phyloP scores from a whole-genome alignment of 257 asterid genomes.

The Nyctanthes arbortristis region DNA sequence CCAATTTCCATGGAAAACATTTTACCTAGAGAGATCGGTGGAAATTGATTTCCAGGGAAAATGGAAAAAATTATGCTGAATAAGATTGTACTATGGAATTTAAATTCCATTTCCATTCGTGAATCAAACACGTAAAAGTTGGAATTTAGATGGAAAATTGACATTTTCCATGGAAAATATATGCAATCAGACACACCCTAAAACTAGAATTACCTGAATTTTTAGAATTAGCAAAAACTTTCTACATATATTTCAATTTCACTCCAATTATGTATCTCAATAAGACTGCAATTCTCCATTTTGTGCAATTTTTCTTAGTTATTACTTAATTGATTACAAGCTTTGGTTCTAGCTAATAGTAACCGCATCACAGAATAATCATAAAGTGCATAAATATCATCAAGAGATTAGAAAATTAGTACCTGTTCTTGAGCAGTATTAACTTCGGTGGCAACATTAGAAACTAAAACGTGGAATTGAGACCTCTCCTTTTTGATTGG shows the following conservation, averaged over 20 bases:
- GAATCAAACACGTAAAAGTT: too few relatives aligned
- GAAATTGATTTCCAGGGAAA: too few relatives aligned
- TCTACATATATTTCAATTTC: not conserved
- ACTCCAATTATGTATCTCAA: not conserved
- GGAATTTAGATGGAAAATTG: too few relatives aligned
- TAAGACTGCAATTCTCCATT: not conserved
- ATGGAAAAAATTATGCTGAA: too few relatives aligned
- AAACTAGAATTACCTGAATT: not conserved
- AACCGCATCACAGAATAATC: not conserved
- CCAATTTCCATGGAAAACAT: too few relatives aligned
- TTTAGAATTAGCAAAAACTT: not conserved
- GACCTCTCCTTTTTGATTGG: constrained; percentile 52
- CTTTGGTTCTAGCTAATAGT: not conserved
- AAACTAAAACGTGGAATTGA: constrained; percentile 53
- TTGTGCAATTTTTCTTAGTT: not conserved
- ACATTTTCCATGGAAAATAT: too few relatives aligned
- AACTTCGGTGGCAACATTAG: constrained; percentile 75
- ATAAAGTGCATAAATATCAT: not conserved
- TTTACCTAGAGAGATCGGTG: too few relatives aligned
- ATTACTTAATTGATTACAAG: too few relatives aligned
- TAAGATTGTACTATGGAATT: too few relatives aligned
- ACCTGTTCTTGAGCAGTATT: constrained; percentile 70
- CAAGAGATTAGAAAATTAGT: constrained; percentile 1
- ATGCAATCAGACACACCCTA: too few relatives aligned
- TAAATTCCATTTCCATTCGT: too few relatives aligned